These are phyloP conservation scores for Lentinula detonsa DNA, from an alignment of 768 basidiomycete species.

Conservation along the genomic window DNA sequence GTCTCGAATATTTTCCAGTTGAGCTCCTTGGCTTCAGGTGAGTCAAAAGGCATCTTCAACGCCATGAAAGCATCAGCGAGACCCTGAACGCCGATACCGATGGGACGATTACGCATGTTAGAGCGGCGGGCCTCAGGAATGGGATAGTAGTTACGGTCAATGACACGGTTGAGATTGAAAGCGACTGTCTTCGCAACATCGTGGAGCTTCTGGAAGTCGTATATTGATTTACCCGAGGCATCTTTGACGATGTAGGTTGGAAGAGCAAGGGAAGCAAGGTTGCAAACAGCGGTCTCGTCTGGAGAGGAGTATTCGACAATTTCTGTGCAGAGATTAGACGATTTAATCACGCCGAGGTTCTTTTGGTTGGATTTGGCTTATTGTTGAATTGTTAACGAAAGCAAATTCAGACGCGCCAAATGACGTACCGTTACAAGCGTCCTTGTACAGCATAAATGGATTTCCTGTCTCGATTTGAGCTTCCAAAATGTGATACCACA, in stretches of 20 bases:
- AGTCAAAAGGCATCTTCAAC: conserved; percentile 93
- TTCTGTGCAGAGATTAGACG: conserved; percentile 97
- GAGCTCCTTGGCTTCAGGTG: conserved; percentile 74
- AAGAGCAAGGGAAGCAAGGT: conserved; percentile 93
- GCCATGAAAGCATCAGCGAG: conserved; percentile 99
- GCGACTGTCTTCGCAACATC: conserved; percentile 91
- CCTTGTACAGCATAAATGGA: conserved; percentile 99
- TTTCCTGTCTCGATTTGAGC: conserved; percentile 97
- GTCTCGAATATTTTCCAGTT: conserved; percentile 98
- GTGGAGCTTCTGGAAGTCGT: conserved; percentile 94
- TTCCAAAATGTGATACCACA: conserved; percentile 97
- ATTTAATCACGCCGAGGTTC: conserved; percentile 98
- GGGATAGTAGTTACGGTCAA: conserved; percentile 95
- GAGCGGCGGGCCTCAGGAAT: conserved; percentile 86
- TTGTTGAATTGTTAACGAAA: background rate
- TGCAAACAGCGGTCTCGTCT: conserved; percentile 97
- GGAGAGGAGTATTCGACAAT: conserved; percentile 98
- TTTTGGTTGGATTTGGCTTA: conserved; percentile 96
- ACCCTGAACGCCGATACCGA: conserved; percentile 96
- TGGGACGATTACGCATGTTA: conserved; percentile 96
- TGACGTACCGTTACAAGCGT: conserved; percentile 79
- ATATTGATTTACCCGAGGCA: conserved; percentile 34
- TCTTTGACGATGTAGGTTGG: conserved; percentile 72
- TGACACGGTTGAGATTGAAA: conserved; percentile 89
- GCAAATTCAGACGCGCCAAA: background rate